phyloP scores from a whole-genome alignment of 306 rosid species.

The Cucurbita maxima region DNA sequence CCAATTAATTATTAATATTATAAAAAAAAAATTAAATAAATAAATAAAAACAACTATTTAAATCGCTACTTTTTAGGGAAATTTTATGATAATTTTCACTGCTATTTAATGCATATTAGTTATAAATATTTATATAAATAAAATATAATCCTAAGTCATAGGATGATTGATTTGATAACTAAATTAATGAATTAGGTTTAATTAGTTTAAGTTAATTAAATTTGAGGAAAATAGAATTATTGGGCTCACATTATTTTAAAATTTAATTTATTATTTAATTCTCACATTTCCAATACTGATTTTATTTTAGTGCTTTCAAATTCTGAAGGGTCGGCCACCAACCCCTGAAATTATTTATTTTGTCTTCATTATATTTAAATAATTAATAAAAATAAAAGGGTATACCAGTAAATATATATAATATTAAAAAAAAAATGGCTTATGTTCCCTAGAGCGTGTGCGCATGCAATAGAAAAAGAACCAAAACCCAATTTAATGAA shows the following conservation, averaged over 20 bases:
- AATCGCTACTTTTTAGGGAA: neutral
- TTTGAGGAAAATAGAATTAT: neutral
- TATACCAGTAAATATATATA: neutral
- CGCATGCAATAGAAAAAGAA: neutral
- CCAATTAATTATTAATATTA: neutral
- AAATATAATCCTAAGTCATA: neutral
- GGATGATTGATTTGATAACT: neutral
- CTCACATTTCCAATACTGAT: conserved; percentile 5
- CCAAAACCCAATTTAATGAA: neutral
- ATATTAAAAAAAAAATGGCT: neutral
- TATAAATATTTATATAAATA: too few relatives aligned
- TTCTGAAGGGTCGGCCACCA: neutral
- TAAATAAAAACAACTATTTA: neutral
- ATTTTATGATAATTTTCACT: neutral
- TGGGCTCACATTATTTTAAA: neutral
- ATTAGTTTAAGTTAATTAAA: neutral
- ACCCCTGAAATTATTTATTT: conserved; percentile 2
- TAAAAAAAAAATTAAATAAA: too few relatives aligned
- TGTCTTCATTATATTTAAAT: neutral
- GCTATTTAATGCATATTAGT: neutral
- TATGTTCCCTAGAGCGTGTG: neutral
- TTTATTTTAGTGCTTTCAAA: conserved; percentile 1
- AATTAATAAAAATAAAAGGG: neutral
- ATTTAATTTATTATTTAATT: neutral
- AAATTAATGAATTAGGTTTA: neutral